phyloP scores from a whole-genome alignment of 1,139 yeast genomes.

The Meyerozyma smithsonii region DNA sequence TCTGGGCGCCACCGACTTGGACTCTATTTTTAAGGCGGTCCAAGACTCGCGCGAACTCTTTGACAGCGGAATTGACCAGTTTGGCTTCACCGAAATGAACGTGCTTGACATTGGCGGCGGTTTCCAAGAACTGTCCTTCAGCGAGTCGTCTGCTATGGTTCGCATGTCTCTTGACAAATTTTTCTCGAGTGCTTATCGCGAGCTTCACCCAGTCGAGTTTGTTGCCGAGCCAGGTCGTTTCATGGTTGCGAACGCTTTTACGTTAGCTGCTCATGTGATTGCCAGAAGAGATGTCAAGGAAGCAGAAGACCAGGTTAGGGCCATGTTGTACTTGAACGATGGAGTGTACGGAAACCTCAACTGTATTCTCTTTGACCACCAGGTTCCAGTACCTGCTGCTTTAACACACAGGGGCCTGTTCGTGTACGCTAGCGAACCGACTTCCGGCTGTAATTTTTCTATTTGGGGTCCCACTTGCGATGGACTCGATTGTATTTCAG shows the following conservation, averaged over 20 bases:
- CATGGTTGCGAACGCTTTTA: slow-evolving; percentile 81
- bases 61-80: slow-evolving; percentile 42
- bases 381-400: slow-evolving; percentile 66
- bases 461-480: slow-evolving; percentile 99
- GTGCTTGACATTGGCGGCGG: slow-evolving; percentile 94
- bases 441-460: slow-evolving; percentile 37
- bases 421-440: slow-evolving; percentile 31
- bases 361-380: slow-evolving; percentile 91
- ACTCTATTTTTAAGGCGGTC: slow-evolving; percentile 66
- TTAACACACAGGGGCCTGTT: slow-evolving; percentile 51
- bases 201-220: slow-evolving; percentile 39
- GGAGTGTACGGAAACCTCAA: slow-evolving; percentile 96
- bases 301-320: slow-evolving; percentile 17
- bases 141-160: slow-evolving; percentile 56
- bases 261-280: slow-evolving; percentile 78
- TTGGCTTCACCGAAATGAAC: slow-evolving; percentile 44
- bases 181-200: slow-evolving; percentile 45
- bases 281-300: slow-evolving; percentile 58
- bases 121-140: slow-evolving; percentile 66
- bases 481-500: slow-evolving; percentile 81
- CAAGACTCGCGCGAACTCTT: slow-evolving; percentile 70
- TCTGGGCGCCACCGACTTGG: slow-evolving; percentile 80
- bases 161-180: slow-evolving; percentile 49
- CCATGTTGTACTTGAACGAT: slow-evolving; percentile 77
- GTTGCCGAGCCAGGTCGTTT: slow-evolving; percentile 96